These are phyloP conservation scores for Fusarium anguioides DNA, from an alignment of 2,329 filamentous ascomycete species.

Conservation along the genomic window DNA sequence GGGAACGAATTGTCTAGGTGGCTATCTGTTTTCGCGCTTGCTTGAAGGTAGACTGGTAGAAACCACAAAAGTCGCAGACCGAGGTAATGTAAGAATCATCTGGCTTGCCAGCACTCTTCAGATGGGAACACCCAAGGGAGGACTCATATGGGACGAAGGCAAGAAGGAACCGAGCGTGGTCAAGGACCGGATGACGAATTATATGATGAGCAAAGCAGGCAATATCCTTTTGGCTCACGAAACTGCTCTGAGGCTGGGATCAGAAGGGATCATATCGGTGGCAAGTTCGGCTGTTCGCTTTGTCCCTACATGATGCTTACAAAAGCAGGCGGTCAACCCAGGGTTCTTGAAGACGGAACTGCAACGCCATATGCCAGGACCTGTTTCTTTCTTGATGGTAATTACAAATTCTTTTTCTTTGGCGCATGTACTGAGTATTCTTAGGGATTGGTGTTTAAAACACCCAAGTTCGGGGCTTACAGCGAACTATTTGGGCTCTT, in stretches of 20 bases:
- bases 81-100: conserved; percentile 24
- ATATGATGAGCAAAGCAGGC: conserved; percentile 38
- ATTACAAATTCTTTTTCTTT: not conserved
- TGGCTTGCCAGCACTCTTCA: conserved; percentile 37
- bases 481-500: conserved; percentile 37
- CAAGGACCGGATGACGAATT: conserved; percentile 37
- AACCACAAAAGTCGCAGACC: conserved; percentile 8
- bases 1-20: conserved; percentile 37
- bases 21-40: conserved; percentile 21
- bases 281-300: not conserved
- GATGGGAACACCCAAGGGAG: conserved; percentile 26
- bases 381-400: conserved; percentile 35
- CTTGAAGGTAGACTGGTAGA: conserved; percentile 17
- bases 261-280: conserved; percentile 29
- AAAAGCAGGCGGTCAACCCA: conserved; percentile 29
- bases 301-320: not conserved
- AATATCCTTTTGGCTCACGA: conserved; percentile 31
- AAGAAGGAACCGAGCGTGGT: conserved; percentile 19
- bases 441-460: conserved; percentile 33
- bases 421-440: not conserved
- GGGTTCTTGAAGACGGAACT: conserved; percentile 37
- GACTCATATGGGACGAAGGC: conserved; percentile 28
- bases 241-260: conserved; percentile 16
- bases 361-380: conserved; percentile 30
- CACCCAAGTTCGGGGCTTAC: conserved; percentile 34